Evolutionary conservation across 2,329 filamentous ascomycete genomes (phyloP), one percentile per base, ranked within the genome.

Genomic region (Epichloe baconii): DNA sequence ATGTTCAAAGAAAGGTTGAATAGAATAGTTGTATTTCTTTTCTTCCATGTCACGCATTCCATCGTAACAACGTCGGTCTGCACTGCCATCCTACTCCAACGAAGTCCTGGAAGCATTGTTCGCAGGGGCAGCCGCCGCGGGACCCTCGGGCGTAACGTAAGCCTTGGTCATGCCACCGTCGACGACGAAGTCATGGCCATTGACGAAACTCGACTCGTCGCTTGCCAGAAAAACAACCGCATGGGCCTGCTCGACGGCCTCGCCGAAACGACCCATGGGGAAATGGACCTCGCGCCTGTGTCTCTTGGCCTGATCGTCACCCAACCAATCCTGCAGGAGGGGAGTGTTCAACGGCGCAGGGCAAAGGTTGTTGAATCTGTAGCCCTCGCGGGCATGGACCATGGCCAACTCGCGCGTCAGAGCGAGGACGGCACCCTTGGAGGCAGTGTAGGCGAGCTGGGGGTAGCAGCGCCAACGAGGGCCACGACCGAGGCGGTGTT

Each of bases 81-180:
- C 31, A 11, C 31, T 11, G n/a, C 8, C 19, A 31, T 15, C 8
- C 46, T 54, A 64, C 53, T 66, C 71, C 47, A 78, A 63, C 41
- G 68, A 70, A 15, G 67, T 63, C 68, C 75, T 79, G 53, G 61
- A 57, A n/a, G 78, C 78, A 58, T 82, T 82, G 68, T 83, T 85
- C 55, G 68, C 64, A 3, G 82, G 82, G 5, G 76, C 74, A 11
- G 70, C 58, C 0, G 71, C 58, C 8, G 79, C 64, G 14, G 77
- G 71, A 3, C 82, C 82, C 67, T 84, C 80, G 2, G 82, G 71
- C 1, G 82, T 85, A 31, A 85, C 81, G 67, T 96, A 97, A 44
- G 89, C 87, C 76, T 86, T 95, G 62, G 83, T 91, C 87, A 98
- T 88, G 54, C 91, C 91, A 53, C 93, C 93, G 62, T 98, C 93